A percentile compares a stretch with the other conserved stretches of the same genome.
Evolutionary conservation across 768 basidiomycete species (phyloP).

Genomic region (Pisolithus marmoratus): DNA sequence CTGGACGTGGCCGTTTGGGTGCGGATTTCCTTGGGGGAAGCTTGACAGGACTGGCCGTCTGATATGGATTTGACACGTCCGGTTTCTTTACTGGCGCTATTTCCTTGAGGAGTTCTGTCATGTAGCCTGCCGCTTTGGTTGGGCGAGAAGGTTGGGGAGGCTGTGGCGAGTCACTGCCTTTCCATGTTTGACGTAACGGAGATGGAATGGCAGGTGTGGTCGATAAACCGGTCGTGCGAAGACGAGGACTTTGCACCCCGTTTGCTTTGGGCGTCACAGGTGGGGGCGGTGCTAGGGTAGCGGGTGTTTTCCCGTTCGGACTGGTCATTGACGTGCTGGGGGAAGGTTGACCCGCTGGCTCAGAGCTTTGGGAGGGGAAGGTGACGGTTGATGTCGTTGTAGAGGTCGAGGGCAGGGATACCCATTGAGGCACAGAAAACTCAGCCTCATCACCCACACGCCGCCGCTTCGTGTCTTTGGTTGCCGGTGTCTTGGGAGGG

Average conservation of each 20-base stretch:
- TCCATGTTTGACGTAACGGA: slow-evolving; percentile 72
- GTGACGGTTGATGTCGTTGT: slow-evolving; percentile 14
- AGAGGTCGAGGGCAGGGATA: slow-evolving; percentile 21
- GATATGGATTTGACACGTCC: slow-evolving; percentile 75
- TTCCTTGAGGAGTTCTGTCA: slow-evolving; percentile 68
- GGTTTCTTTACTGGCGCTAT: slow-evolving; percentile 58
- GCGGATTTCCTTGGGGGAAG: slow-evolving; percentile 38
- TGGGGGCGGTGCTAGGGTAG: slow-evolving; percentile 19
- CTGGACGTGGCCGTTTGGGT: slow-evolving; percentile 33
- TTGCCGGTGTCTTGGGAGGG: slow-evolving; percentile 31
- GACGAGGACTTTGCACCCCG: slow-evolving; percentile 21
- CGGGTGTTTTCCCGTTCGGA: slow-evolving; percentile 20
- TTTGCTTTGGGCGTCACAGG: slow-evolving; percentile 24
- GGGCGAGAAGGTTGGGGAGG: slow-evolving; percentile 32
- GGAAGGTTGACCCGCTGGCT: slow-evolving; percentile 29
- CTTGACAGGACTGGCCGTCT: slow-evolving; percentile 61
- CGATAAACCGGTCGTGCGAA: slow-evolving; percentile 39
- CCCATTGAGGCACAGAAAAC: slow-evolving; percentile 31
- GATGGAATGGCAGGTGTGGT: slow-evolving; percentile 66
- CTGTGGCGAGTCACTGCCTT: slow-evolving; percentile 36
- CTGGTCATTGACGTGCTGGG: slow-evolving; percentile 21
- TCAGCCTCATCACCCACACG: slow-evolving; percentile 46
- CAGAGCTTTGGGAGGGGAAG: slow-evolving; percentile 19
- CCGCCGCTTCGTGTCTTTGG: slow-evolving; percentile 55
- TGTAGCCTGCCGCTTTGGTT: slow-evolving; percentile 63